Percentiles rank a stretch among this genome's conserved stretches.
These are phyloP conservation scores for Metarhizium sp. DNA, from an alignment of 2,329 filamentous ascomycete genomes.

Conservation along the genomic window DNA sequence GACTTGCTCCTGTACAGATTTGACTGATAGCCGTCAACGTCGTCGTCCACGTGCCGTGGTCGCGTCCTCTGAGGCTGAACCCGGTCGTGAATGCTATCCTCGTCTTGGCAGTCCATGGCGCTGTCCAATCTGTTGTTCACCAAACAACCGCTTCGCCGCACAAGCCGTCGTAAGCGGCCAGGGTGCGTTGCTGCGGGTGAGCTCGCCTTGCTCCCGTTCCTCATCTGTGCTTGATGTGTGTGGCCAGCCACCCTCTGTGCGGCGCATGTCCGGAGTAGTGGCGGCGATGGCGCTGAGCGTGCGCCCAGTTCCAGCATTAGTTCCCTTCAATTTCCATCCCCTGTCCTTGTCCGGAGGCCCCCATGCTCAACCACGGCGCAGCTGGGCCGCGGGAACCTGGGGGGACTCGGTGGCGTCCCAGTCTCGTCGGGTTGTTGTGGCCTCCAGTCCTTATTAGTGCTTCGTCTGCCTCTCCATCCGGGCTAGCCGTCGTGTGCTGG, in stretches of 20 bases:
- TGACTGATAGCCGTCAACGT: not conserved
- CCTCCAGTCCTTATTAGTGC: not conserved
- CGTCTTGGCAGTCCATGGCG: not conserved
- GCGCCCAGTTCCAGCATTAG: not conserved
- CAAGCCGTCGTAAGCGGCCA: constrained; percentile 4
- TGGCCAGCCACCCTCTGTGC: no score
- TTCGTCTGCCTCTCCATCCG: not conserved
- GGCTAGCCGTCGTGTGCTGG: not conserved
- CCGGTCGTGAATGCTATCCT: not conserved
- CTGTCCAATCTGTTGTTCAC: not conserved
- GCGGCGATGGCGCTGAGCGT: no score
- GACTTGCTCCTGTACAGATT: not conserved
- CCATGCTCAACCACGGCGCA: not conserved
- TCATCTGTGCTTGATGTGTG: no score
- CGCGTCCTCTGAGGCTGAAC: not conserved
- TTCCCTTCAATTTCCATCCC: not conserved
- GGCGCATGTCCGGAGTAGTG: no score
- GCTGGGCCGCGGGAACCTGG: not conserved
- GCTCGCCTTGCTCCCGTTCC: no score
- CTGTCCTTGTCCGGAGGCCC: not conserved
- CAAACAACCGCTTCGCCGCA: constrained; percentile 2
- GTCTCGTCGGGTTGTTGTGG: not conserved
- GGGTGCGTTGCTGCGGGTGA: constrained; percentile 1
- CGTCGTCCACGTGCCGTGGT: not conserved
- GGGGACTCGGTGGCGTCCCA: not conserved